Percentiles rank a stretch among this genome's conserved stretches.
Conservation (phyloP, 1,284 basidiomycete species). For the Trichosporon sp. region DNA sequence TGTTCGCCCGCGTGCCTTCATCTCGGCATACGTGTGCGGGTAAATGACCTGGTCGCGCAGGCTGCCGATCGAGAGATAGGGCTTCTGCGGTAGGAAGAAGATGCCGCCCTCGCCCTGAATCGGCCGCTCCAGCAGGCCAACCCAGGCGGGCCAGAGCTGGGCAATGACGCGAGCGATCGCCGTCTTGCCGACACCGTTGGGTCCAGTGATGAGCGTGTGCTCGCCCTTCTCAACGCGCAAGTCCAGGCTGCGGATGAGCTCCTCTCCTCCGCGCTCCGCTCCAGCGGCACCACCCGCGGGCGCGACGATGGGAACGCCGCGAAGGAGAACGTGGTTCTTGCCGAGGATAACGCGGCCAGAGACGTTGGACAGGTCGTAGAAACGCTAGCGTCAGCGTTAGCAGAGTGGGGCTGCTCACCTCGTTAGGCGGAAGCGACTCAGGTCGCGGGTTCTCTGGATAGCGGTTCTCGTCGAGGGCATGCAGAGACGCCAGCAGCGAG, state of each 20-base stretch:
- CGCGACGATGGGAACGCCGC: conserved; percentile 69
- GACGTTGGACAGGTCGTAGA: conserved; percentile 53
- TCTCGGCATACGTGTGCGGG: conserved; percentile 76
- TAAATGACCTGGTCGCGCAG: conserved; percentile 70
- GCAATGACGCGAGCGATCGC: conserved; percentile 85
- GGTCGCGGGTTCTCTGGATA: conserved; percentile 42
- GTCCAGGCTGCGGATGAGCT: conserved; percentile 69
- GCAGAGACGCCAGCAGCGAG: conserved; percentile 77
- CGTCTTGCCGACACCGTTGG: conserved; percentile 88
- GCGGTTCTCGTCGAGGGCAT: conserved; percentile 57
- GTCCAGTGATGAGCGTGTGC: conserved; percentile 87
- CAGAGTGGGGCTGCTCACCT: conserved; percentile 23
- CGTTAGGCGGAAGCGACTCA: conserved; percentile 22
- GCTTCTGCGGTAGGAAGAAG: conserved; percentile 86
- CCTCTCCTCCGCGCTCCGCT: conserved; percentile 55
- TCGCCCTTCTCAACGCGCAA: conserved; percentile 71
- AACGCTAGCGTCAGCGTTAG: conserved; percentile 33
- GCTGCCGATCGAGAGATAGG: conserved; percentile 83
- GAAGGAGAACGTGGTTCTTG: conserved; percentile 56
- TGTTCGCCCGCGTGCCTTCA: conserved; percentile 61
- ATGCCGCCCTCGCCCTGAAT: conserved; percentile 56
- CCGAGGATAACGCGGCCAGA: conserved; percentile 48
- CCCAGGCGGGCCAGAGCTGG: conserved; percentile 70
- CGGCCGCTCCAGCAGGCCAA: conserved; percentile 52
- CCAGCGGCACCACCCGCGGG: conserved; percentile 57